Percentiles rank a stretch among this genome's conserved stretches.
Conservation (phyloP, 1,139 yeast species). For the Suhomyces choctaworum region DNA sequence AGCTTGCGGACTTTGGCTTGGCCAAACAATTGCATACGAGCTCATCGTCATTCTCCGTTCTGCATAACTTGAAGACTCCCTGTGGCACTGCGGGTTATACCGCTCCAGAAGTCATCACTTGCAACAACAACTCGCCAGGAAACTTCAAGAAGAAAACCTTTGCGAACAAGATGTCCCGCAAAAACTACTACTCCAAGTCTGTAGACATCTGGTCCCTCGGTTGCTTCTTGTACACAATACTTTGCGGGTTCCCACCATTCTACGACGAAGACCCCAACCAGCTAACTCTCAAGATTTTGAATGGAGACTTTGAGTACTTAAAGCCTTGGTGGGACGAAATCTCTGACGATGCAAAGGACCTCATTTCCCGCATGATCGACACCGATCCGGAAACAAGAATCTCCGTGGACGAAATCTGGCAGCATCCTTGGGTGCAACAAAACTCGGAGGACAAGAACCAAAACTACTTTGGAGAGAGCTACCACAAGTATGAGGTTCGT, state of each 20-base stretch:
- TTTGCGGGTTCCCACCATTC: conserved; percentile 96
- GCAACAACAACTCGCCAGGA: conserved; percentile 22
- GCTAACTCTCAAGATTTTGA: conserved; percentile 79
- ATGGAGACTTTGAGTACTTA: conserved; percentile 79
- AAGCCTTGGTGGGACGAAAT: conserved; percentile 99
- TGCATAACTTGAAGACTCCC: conserved; percentile 69
- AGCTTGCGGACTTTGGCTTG: conserved; percentile 90
- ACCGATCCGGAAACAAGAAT: conserved; percentile 68
- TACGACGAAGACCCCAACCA: conserved; percentile 83
- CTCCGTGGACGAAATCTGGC: conserved; percentile 62
- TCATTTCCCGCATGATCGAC: conserved; percentile 55
- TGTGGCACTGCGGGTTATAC: conserved; percentile 92
- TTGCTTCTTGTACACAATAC: conserved; percentile 82
- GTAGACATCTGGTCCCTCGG: conserved; percentile 98
- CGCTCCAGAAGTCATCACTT: conserved; percentile 86
- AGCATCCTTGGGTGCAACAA: conserved; percentile 43
- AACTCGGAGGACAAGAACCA: conserved; percentile 2
- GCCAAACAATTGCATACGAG: conserved; percentile 72
- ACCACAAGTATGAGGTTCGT: conserved; percentile 11
- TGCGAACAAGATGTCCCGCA: conserved; percentile 40
- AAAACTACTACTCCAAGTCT: conserved; percentile 80
- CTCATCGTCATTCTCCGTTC: conserved; percentile 48
- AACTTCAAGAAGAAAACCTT: conserved; percentile 15
- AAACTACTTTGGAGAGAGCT: conserved; percentile 12
- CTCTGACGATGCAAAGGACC: conserved; percentile 66